A percentile compares a stretch with the other conserved stretches of the same genome.
Evolutionary conservation across 805 yeast genomes (phyloP).

Genomic region (Priceomyces medius): DNA sequence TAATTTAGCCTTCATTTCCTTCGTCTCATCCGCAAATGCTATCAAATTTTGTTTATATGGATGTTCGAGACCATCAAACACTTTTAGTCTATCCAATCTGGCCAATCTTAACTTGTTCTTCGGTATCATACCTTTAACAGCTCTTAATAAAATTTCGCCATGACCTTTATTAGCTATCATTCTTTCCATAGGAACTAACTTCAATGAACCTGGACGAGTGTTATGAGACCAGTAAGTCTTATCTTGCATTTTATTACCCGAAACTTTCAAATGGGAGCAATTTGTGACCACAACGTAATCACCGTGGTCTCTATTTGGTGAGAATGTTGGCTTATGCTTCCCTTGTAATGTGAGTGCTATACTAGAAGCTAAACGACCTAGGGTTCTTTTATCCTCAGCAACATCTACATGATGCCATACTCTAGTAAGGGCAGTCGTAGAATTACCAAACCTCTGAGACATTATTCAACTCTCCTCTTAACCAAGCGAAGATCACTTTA

Average conservation of each 20-base stretch:
- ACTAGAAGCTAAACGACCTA: conserved; percentile 88
- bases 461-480: conserved; percentile 10
- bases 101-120: conserved; percentile 78
- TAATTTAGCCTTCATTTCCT: conserved; percentile 45
- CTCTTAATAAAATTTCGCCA: conserved; percentile 79
- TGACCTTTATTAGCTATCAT: conserved; percentile 77
- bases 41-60: conserved; percentile 82
- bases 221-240: conserved; percentile 89
- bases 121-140: conserved; percentile 96
- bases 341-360: conserved; percentile 90
- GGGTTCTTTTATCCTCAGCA: conserved; percentile 76
- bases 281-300: conserved; percentile 97
- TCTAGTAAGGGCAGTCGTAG: conserved; percentile 76
- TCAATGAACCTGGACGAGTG: conserved; percentile 84
- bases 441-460: conserved; percentile 40
- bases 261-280: conserved; percentile 74
- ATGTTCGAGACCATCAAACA: conserved; percentile 83
- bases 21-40: conserved; percentile 81
- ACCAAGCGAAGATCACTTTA: background rate
- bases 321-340: conserved; percentile 92
- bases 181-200: conserved; percentile 76
- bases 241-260: conserved; percentile 80
- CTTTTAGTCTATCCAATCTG: conserved; percentile 80
- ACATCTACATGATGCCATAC: conserved; percentile 96
- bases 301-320: conserved; percentile 76